Evolutionary conservation across 106 monocot genomes (phyloP), one percentile per base, ranked within the genome.

Genomic region (Triglochin maritima): DNA sequence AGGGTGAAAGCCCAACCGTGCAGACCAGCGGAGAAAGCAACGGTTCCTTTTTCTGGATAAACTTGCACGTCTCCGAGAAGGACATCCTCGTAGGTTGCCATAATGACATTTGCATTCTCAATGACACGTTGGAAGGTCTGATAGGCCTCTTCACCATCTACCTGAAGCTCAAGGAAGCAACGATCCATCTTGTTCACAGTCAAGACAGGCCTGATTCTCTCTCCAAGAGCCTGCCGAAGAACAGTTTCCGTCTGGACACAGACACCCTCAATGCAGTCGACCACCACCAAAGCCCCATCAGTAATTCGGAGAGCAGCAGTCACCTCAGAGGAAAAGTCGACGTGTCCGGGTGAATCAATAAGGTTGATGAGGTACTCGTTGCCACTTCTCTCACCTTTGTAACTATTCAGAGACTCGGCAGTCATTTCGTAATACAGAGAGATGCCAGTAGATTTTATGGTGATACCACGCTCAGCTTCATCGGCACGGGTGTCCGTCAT

Each of bases 11-110:
- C 81, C 81, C 81, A 81, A 49, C 81, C 81, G 46, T 81, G 81
- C 50, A 81, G 59, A 48, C 81, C 81, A 58, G 81, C 81, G 72
- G 81, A 81, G 44, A 81, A 81, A 3, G 81, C 81, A 68, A 81
- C 81, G 17, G 81, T 81, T 51, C 81, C 81, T 16, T 81, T 81
- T 68, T 81, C 81, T 6, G 81, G 81, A 63, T 81, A 81, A 10
- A 81, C 81, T 65, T 81, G 81, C 4, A 81, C 81, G 63, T 81
- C 81, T 49, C 81, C 81, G 64, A 81, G 81, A 52, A 81, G 81
- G 45, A 72, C 17, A 77, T 81, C 81, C 55, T 81, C 81, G 59
- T 81, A 81, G 11, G 81, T 81, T n/a, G 81, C 81, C 81, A 81
- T 81, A 13, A 79, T 74, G 46, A 81, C 81, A 54, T 81, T 81